Base-by-base conservation (phyloP, 2,329 filamentous ascomycete species). In the Colletotrichum sublineola region DNA sequence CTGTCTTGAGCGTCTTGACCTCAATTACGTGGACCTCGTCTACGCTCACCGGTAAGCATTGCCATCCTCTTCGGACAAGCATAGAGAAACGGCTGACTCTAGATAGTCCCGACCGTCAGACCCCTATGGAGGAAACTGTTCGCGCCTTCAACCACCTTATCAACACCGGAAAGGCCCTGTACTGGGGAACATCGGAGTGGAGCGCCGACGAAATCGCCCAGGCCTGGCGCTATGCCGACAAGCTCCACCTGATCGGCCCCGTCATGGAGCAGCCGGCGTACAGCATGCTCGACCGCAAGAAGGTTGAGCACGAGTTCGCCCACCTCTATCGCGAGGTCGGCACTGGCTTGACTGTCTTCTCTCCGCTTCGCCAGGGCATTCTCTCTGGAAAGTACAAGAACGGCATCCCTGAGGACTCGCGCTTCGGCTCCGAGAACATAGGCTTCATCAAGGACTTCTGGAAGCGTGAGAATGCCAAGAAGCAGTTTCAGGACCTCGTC, bases 101-200 rank as follows among this genome's bases (percentile, higher is more conserved):
- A 1, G 8, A 20, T 14, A 75, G 74, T 7, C 89, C 91, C 1
- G 92, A 94, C 78, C 86, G 89, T 11, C 83, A 88, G 58, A 93
- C 91, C 0, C 91, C 91, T 2, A 93, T 93, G 82, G 90, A 92
- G 79, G 91, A 93, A 82, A 90, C 87, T 2, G 91, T 93, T 48
- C 88, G 91, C 65, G 90, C 88, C 65, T 93, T 94, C 84, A 93
- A 93, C 83, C 86, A 92, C 80, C 81, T 93, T 65, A 92, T 94
- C 79, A 84, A 90, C 79, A 86, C 85, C 0, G 91, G 91, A 75
- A 90, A 92, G 82, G 89, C 90, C 2, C 88, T 93, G 74, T 92
- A 93, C 84, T 92, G 90, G 90, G 91, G 90, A 53, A 93, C 90
- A 0, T 92, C 89, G 0, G 89, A 92, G 79, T 93, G 91, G 90